These are phyloP conservation scores for Metschnikowia similis DNA, from an alignment of 805 yeast species.

Conservation along the genomic window DNA sequence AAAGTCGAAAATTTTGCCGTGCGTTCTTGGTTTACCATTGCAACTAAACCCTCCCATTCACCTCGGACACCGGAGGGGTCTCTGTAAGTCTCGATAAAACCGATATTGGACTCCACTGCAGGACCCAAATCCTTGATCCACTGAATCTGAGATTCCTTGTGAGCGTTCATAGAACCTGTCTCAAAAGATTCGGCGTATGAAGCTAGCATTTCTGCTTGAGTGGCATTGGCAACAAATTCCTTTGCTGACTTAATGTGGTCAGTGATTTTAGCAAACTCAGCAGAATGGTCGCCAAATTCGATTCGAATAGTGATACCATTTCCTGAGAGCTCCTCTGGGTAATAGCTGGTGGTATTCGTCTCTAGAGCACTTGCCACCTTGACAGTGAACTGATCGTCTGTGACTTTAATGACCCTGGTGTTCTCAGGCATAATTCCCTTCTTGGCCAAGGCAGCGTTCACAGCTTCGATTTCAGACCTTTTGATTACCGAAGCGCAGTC, in stretches of 20 bases:
- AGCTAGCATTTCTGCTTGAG: constrained; percentile 61
- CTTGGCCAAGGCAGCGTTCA: constrained; percentile 62
- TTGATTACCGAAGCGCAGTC: constrained; percentile 38
- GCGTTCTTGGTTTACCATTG: constrained; percentile 84
- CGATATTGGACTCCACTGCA: constrained; percentile 65
- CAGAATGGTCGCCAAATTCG: constrained; percentile 73
- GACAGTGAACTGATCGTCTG: constrained; percentile 48
- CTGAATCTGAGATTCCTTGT: constrained; percentile 73
- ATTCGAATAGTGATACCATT: constrained; percentile 42
- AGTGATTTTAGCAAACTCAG: constrained; percentile 60
- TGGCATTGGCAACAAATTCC: constrained; percentile 66
- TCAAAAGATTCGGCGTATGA: constrained; percentile 65
- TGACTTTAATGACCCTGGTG: constrained; percentile 62
- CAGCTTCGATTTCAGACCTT: constrained; percentile 57
- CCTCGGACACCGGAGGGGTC: constrained; percentile 91
- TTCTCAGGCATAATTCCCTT: constrained; percentile 72
- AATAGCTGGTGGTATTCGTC: constrained; percentile 47
- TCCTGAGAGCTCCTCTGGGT: constrained; percentile 43
- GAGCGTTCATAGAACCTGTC: constrained; percentile 82
- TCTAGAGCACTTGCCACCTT: constrained; percentile 62
- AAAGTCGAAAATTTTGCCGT: constrained; percentile 73
- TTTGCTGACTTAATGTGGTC: constrained; percentile 53
- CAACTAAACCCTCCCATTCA: constrained; percentile 90
- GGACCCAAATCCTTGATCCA: constrained; percentile 92
- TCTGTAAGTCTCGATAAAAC: constrained; percentile 89